These are phyloP conservation scores for Boletellus deceptivus DNA, from an alignment of 1,284 basidiomycete species.

Conservation along the genomic window DNA sequence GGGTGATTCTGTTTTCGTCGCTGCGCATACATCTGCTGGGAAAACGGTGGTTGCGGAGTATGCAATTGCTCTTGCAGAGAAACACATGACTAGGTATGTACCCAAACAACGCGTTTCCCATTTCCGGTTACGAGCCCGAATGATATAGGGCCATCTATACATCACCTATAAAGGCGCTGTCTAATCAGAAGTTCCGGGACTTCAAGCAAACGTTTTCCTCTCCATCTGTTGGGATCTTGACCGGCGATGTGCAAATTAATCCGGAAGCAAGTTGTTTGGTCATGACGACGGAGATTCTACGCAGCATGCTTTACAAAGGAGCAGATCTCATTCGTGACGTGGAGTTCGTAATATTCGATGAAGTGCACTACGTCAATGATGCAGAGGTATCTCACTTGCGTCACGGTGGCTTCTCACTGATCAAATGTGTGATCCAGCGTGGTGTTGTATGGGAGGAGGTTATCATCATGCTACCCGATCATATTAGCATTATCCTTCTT, in stretches of 20 bases:
- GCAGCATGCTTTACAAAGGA: slow-evolving; percentile 98
- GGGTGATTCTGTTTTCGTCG: slow-evolving; percentile 98
- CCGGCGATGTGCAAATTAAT: slow-evolving; percentile 99
- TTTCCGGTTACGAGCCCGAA: slow-evolving; percentile 8
- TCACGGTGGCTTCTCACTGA: slow-evolving; percentile 9
- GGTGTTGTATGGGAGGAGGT: slow-evolving; percentile 99
- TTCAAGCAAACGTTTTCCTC: slow-evolving; percentile 97
- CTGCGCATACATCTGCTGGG: slow-evolving; percentile 98
- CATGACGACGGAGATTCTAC: slow-evolving; percentile 98
- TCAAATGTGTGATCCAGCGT: slow-evolving; percentile 52
- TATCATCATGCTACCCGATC: slow-evolving; percentile 98
- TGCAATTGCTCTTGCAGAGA: slow-evolving; percentile 93
- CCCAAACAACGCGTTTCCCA: slow-evolving; percentile 12
- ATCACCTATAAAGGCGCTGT: slow-evolving; percentile 97
- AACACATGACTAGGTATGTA: slow-evolving; percentile 93
- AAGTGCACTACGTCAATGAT: slow-evolving; percentile 99
- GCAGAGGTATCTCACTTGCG: slow-evolving; percentile 68
- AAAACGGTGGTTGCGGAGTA: slow-evolving; percentile 99
- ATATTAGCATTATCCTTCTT: slow-evolving; percentile 94
- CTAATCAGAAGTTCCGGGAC: slow-evolving; percentile 98
- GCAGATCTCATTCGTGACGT: slow-evolving; percentile 98
- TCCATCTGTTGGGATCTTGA: slow-evolving; percentile 92
- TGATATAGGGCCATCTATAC: slow-evolving; percentile 89
- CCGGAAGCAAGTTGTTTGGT: slow-evolving; percentile 96
- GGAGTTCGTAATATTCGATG: slow-evolving; percentile 99